Conservation (phyloP, 1,284 basidiomycete species). For the Nidula niveotomentosa region DNA sequence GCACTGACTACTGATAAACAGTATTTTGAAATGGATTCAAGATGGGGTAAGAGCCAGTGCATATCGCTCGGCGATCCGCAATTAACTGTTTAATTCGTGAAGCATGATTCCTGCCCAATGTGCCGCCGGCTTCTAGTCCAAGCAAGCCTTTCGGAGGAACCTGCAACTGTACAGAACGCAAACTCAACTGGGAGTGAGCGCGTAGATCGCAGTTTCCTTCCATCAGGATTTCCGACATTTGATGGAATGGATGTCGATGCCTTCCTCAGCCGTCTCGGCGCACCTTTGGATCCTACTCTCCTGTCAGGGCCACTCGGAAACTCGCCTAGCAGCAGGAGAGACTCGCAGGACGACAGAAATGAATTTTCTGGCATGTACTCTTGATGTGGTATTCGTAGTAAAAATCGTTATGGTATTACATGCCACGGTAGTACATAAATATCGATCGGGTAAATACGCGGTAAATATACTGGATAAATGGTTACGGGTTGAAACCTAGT, state of each 20-base stretch:
- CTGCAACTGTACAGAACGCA: slow-evolving; percentile 2
- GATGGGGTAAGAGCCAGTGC: slow-evolving; percentile 44
- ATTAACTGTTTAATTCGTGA: too few species aligned
- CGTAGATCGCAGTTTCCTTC: too few species aligned
- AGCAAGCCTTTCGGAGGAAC: slow-evolving; percentile 5
- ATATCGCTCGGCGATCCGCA: not conserved
- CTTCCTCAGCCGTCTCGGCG: too few species aligned
- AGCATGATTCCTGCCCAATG: slow-evolving; percentile 65
- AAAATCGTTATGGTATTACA: not conserved
- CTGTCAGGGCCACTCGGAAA: not conserved
- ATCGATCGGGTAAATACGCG: not conserved
- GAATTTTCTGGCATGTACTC: slow-evolving; percentile 57
- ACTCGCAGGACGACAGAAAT: slow-evolving; percentile 12
- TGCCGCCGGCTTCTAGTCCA: slow-evolving; percentile 51
- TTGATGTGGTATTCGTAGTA: slow-evolving; percentile 15
- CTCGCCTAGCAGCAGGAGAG: not conserved
- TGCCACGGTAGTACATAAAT: not conserved
- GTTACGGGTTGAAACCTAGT: too few species aligned
- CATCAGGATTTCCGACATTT: too few species aligned
- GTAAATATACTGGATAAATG: too few species aligned
- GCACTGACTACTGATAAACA: slow-evolving; percentile 17
- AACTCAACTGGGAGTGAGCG: not conserved
- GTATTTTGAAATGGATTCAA: slow-evolving; percentile 64
- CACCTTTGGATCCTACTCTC: not conserved
- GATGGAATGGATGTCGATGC: too few species aligned